Evolutionary conservation across 768 basidiomycete species (phyloP).

Genomic region (Mycena vulgaris): DNA sequence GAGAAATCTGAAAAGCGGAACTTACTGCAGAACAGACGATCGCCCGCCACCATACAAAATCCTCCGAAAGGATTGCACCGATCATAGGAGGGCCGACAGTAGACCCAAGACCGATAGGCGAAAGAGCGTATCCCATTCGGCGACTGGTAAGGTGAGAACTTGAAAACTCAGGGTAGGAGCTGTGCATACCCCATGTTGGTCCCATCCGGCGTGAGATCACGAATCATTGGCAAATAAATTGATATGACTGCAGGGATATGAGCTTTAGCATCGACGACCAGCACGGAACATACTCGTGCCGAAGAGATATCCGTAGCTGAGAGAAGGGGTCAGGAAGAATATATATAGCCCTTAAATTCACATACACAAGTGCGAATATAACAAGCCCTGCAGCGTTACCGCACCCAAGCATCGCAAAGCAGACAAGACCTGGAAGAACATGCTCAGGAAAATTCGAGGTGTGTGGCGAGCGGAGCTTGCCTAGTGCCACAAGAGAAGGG

Average conservation of each 20-base stretch:
- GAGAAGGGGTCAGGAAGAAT: background rate
- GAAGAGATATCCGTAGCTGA: conserved; percentile 30
- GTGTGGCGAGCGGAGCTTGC: background rate
- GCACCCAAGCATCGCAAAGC: conserved; percentile 33
- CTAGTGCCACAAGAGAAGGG: conserved; percentile 21
- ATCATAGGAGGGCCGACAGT: conserved; percentile 27
- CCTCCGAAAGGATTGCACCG: conserved; percentile 16
- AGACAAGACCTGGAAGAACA: background rate
- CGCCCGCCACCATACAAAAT: conserved; percentile 25
- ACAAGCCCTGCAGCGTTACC: conserved; percentile 20
- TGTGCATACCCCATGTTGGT: conserved; percentile 18
- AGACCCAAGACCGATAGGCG: conserved; percentile 20
- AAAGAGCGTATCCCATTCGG: conserved; percentile 25
- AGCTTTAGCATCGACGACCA: background rate
- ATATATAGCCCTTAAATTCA: background rate
- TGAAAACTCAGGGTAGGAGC: background rate
- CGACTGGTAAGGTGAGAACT: conserved; percentile 8
- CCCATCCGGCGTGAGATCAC: conserved; percentile 22
- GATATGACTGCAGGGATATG: conserved; percentile 15
- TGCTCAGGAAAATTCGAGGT: background rate
- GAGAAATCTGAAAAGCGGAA: background rate
- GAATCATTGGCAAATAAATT: conserved; percentile 31
- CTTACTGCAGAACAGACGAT: conserved; percentile 28
- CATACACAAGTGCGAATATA: conserved; percentile 21
- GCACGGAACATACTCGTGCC: conserved; percentile 16